Percentiles rank a stretch among this genome's conserved stretches.
These are phyloP conservation scores for Nelumbo lutea DNA, from an alignment of 164 flowering plant genomes.

Conservation along the genomic window DNA sequence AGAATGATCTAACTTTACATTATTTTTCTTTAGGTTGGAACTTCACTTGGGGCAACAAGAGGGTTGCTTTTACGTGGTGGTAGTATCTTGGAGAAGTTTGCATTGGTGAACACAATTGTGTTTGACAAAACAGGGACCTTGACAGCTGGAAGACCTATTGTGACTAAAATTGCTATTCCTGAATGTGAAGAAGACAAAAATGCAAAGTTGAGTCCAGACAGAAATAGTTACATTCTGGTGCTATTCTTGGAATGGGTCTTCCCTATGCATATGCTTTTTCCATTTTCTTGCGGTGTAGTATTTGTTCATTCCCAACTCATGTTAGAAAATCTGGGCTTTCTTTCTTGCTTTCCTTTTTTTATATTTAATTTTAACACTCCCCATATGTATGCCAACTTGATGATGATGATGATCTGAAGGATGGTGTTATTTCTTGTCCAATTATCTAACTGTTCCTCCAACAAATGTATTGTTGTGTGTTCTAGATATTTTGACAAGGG, in stretches of 20 bases:
- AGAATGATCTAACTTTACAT: background rate
- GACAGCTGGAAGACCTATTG: conserved; percentile 85
- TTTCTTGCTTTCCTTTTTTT: background rate
- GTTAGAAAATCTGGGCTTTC: background rate
- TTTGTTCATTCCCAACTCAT: background rate
- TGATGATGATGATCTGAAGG: too few species aligned
- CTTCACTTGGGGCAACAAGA: conserved; percentile 90
- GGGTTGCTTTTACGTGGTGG: conserved; percentile 98
- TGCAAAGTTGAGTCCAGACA: conserved; percentile 36
- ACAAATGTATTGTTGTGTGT: too few species aligned
- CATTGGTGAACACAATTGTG: conserved; percentile 67
- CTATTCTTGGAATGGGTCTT: background rate
- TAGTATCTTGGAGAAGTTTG: conserved; percentile 71
- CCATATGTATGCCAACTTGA: too few species aligned
- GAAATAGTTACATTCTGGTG: background rate
- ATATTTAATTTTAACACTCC: too few species aligned
- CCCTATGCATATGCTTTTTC: background rate
- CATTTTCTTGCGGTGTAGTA: background rate
- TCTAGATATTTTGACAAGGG: too few species aligned
- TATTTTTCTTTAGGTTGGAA: conserved; percentile 64
- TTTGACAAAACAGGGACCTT: conserved; percentile 99
- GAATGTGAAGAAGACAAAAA: conserved; percentile 21
- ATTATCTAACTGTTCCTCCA: too few species aligned
- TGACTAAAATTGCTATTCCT: conserved; percentile 59
- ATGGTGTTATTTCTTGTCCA: too few species aligned